These are phyloP conservation scores for Debaryomyces castellii DNA, from an alignment of 805 yeast genomes.

Conservation along the genomic window DNA sequence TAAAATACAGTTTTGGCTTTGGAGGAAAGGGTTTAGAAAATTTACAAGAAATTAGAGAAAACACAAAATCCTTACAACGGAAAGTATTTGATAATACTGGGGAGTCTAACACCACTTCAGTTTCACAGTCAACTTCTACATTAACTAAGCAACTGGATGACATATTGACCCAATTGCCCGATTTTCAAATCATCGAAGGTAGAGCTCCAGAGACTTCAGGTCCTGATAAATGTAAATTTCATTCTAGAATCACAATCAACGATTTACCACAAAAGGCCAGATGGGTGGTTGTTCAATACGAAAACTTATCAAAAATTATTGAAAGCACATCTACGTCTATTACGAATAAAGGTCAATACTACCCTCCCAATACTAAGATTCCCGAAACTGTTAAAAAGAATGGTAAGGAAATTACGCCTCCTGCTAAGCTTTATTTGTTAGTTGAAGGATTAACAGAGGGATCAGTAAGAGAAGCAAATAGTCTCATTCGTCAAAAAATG, in stretches of 20 bases:
- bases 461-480: constrained; percentile 60
- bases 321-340: constrained; percentile 75
- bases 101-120: constrained; percentile 5
- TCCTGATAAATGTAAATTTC: constrained; percentile 55
- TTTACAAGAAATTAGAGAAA: constrained; percentile 60
- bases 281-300: constrained; percentile 73
- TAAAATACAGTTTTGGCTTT: constrained; percentile 70
- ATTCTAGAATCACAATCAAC: constrained; percentile 72
- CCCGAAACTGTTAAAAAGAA: constrained; percentile 56
- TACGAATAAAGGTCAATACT: constrained; percentile 78
- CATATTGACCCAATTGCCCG: constrained; percentile 29
- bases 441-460: constrained; percentile 72
- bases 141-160: constrained; percentile 4
- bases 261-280: constrained; percentile 82
- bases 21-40: constrained; percentile 91
- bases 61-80: constrained; percentile 49
- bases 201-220: constrained; percentile 53
- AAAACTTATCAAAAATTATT: constrained; percentile 59
- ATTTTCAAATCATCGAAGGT: constrained; percentile 50
- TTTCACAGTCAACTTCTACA: background rate
- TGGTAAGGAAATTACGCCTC: constrained; percentile 48
- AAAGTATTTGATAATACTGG: constrained; percentile 39
- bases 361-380: constrained; percentile 35
- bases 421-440: constrained; percentile 72
- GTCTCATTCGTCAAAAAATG: constrained; percentile 52